Evolutionary conservation across 2,329 filamentous ascomycete genomes (phyloP), one percentile per base, ranked within the genome.

Genomic region (Plenodomus tracheiphilus): DNA sequence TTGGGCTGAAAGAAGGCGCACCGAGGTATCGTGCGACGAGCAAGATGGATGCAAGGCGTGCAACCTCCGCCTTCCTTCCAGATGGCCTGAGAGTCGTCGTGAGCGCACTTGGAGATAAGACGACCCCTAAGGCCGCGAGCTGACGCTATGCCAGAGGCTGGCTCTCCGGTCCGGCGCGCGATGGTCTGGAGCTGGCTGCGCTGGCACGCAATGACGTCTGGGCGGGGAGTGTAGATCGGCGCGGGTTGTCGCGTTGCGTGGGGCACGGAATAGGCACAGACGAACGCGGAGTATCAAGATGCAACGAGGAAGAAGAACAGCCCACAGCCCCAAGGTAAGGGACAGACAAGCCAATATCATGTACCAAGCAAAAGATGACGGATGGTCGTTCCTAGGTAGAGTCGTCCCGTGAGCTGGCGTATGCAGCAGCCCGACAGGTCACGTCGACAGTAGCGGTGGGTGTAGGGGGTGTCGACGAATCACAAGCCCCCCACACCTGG

Each of bases 371-470:
- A 56, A n/a, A 41, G 56, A 51, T 45, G 43, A 59, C 46, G 49
- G 47, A 39, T 52, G 47, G 41, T 43, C 46, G 51, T 58, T 56
- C 56, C 51, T 64, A 56, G n/a, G n/a, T n/a, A n/a, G n/a, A n/a
- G n/a, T n/a, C n/a, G 54, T 50, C 59, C 53, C 59, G 56, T 65
- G 56, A 56, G 55, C 46, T 61, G 58, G 57, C 57, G 53, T 55
- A 59, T 58, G 55, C 56, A 39, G 45, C 43, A 32, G 28, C 28
- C 28, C 13, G 28, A 32, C 28, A 32, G 28, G 28, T 32, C 28
- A 67, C 61, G 62, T 61, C 54, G 49, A 55, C 52, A 58, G 59
- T 51, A 51, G 60, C 60, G 58, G 58, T 61, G 53, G 54, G 53
- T 48, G 58, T 20, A 19, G 43, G 49, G 51, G 39, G 38, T 41